These are phyloP conservation scores for Lachancea sp. DNA, from an alignment of 805 yeast genomes.

Conservation along the genomic window DNA sequence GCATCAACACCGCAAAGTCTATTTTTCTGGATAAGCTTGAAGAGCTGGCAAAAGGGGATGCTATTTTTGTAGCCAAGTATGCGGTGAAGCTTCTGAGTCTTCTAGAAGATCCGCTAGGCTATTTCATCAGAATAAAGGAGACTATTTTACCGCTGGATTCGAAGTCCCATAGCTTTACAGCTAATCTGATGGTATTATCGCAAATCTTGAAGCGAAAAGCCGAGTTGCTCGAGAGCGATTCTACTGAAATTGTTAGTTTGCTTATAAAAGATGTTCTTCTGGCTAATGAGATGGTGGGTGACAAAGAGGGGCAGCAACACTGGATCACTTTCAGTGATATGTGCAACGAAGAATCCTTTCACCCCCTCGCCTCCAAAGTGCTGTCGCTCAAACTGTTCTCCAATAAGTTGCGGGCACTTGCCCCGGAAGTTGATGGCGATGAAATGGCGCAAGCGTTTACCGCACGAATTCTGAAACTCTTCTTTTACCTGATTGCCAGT, in stretches of 20 bases:
- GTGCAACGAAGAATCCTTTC: constrained; percentile 25
- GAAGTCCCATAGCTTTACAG: constrained; percentile 35
- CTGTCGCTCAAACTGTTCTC: constrained; percentile 50
- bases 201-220: constrained; percentile 51
- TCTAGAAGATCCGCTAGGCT: constrained; percentile 38
- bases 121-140: constrained; percentile 32
- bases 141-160: constrained; percentile 46
- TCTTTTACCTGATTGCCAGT: constrained; percentile 59
- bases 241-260: constrained; percentile 52
- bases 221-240: constrained; percentile 42
- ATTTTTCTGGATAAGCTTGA: constrained; percentile 41
- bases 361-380: constrained; percentile 42
- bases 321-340: constrained; percentile 47
- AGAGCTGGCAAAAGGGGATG: constrained; percentile 44
- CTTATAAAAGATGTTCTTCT: constrained; percentile 59
- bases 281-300: constrained; percentile 39
- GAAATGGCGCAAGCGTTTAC: constrained; percentile 41
- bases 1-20: constrained; percentile 37
- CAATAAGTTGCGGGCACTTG: constrained; percentile 45
- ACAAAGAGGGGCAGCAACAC: constrained; percentile 17
- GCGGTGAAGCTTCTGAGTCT: constrained; percentile 52
- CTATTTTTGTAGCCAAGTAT: constrained; percentile 57
- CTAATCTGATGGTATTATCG: constrained; percentile 54
- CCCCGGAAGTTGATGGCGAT: constrained; percentile 30
- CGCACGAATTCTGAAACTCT: constrained; percentile 59